Conservation (phyloP, 106 monocot genomes). For the Vanilla planifolia region DNA sequence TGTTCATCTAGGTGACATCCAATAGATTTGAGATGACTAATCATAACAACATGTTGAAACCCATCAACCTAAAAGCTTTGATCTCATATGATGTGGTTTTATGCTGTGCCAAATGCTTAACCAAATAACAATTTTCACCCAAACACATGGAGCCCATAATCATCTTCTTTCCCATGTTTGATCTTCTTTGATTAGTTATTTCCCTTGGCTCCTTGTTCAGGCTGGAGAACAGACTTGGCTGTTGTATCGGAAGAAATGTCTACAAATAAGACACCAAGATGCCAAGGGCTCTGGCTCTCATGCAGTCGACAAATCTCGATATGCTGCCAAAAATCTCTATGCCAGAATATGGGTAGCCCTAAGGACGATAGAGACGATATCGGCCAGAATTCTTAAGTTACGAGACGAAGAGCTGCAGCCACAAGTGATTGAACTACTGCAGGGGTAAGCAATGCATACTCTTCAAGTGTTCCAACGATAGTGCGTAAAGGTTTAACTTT, state of each 20-base stretch:
- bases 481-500: not conserved
- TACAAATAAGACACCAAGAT: slow-evolving; percentile 65
- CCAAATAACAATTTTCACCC: no score
- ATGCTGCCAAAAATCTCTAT: slow-evolving; percentile 64
- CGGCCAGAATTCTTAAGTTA: slow-evolving; percentile 70
- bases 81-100: no score
- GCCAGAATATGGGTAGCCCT: slow-evolving; percentile 79
- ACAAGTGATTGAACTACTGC: slow-evolving; percentile 82
- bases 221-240: slow-evolving; percentile 66
- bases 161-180: not conserved
- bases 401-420: slow-evolving; percentile 91
- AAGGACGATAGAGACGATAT: slow-evolving; percentile 74
- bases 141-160: no score
- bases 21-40: no score
- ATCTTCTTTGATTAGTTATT: not conserved
- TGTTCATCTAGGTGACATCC: no score
- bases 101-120: no score
- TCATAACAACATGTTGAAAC: no score
- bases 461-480: no score
- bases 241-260: slow-evolving; percentile 75
- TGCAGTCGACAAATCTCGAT: slow-evolving; percentile 54
- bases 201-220: no score
- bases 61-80: no score
- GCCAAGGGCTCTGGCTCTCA: slow-evolving; percentile 45
- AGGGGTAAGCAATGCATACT: slow-evolving; percentile 59